Percentiles rank a stretch among this genome's conserved stretches.
These are phyloP conservation scores for Gleditsia sinensis DNA, from an alignment of 306 rosid species.

Conservation along the genomic window DNA sequence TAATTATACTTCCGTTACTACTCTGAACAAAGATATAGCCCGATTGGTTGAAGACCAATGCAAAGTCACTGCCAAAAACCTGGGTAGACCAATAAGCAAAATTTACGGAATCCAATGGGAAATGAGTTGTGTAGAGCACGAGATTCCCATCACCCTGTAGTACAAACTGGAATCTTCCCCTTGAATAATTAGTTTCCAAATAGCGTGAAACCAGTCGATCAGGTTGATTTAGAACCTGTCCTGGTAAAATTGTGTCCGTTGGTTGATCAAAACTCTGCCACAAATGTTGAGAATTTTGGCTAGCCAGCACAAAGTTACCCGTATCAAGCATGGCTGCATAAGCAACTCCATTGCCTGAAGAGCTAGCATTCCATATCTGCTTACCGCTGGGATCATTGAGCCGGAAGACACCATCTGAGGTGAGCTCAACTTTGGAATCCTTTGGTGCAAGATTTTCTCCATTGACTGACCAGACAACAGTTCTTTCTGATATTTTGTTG, in stretches of 20 bases:
- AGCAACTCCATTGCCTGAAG: not conserved
- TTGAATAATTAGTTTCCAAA: constrained; percentile 21
- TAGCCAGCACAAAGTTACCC: constrained; percentile 38
- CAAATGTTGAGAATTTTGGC: not conserved
- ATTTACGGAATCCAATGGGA: constrained; percentile 22
- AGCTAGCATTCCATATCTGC: constrained; percentile 13
- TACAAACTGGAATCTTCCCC: constrained; percentile 40
- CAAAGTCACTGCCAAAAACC: constrained; percentile 12
- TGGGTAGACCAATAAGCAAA: constrained; percentile 10
- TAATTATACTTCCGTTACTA: constrained; percentile 15
- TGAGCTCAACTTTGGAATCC: constrained; percentile 45
- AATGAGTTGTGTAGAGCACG: constrained; percentile 28
- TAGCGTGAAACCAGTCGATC: constrained; percentile 28
- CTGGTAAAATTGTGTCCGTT: constrained; percentile 49
- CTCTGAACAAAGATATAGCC: not conserved
- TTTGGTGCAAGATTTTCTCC: not conserved
- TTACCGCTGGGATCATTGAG: constrained; percentile 39
- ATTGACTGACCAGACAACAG: constrained; percentile 54
- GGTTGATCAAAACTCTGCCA: constrained; percentile 49
- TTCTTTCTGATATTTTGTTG: constrained; percentile 40
- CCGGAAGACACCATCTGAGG: constrained; percentile 20
- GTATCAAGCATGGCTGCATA: constrained; percentile 33
- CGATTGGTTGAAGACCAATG: constrained; percentile 13
- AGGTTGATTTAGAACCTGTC: constrained; percentile 28
- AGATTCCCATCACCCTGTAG: constrained; percentile 43